phyloP scores from a whole-genome alignment of 2,329 filamentous ascomycete genomes.

The Fusarium tupiense region DNA sequence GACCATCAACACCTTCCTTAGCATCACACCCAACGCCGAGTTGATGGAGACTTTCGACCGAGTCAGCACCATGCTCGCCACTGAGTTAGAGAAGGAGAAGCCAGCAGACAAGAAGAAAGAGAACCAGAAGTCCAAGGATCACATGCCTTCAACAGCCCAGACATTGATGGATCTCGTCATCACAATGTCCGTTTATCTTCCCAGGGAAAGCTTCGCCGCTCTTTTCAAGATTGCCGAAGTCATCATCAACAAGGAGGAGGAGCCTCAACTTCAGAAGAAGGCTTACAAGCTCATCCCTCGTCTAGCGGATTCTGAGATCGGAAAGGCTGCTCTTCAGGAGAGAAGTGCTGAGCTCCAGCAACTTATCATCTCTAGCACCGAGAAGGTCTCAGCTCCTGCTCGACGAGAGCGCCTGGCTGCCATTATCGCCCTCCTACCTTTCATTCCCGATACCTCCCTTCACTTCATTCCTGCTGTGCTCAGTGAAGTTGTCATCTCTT shows the following conservation, averaged over 20 bases:
- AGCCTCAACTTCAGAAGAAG: slow-evolving; percentile 97
- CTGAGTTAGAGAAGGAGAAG: slow-evolving; percentile 68
- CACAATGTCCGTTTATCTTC: slow-evolving; percentile 93
- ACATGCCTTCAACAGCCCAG: slow-evolving; percentile 91
- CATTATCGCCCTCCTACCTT: slow-evolving; percentile 81
- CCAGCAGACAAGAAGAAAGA: slow-evolving; percentile 69
- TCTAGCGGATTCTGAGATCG: slow-evolving; percentile 81
- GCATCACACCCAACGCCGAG: slow-evolving; percentile 81
- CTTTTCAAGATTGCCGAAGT: slow-evolving; percentile 88
- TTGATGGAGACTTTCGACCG: slow-evolving; percentile 88
- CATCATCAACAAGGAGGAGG: slow-evolving; percentile 82
- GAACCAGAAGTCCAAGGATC: slow-evolving; percentile 67
- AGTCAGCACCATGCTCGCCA: slow-evolving; percentile 84
- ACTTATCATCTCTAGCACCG: slow-evolving; percentile 80
- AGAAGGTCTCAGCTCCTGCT: slow-evolving; percentile 87
- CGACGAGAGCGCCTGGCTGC: slow-evolving; percentile 87
- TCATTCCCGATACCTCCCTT: slow-evolving; percentile 79
- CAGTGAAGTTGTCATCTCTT: slow-evolving; percentile 93
- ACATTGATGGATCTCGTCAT: slow-evolving; percentile 97
- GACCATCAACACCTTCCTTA: slow-evolving; percentile 94
- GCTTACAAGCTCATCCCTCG: slow-evolving; percentile 97
- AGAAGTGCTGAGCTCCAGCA: slow-evolving; percentile 82
- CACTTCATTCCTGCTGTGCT: slow-evolving; percentile 94
- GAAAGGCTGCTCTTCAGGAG: slow-evolving; percentile 78
- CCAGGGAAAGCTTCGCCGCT: slow-evolving; percentile 82